phyloP scores from a whole-genome alignment of 805 yeast genomes.

The Ogataea dorogensis region DNA sequence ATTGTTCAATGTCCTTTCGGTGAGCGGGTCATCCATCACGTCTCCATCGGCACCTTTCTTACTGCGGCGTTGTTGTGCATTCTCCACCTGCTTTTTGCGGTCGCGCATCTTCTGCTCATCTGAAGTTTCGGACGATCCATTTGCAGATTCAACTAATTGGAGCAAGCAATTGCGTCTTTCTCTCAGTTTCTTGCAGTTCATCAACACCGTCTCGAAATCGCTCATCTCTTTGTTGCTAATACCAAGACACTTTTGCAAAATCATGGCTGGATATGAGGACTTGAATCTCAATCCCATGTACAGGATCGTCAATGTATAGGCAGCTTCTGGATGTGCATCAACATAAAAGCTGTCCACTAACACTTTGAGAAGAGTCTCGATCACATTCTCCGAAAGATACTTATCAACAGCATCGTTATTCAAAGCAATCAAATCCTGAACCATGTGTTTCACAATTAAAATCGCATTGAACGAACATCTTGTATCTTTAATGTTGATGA shows the following conservation, averaged over 20 bases:
- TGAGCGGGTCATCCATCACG: slow-evolving; percentile 68
- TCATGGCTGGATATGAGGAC: slow-evolving; percentile 64
- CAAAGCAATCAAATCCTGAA: slow-evolving; percentile 64
- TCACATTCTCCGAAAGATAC: slow-evolving; percentile 60
- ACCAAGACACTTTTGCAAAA: slow-evolving; percentile 50
- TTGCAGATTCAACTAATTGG: slow-evolving; percentile 63
- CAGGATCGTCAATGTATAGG: slow-evolving; percentile 78
- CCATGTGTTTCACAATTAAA: slow-evolving; percentile 69
- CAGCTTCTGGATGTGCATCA: slow-evolving; percentile 89
- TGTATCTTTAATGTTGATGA: slow-evolving; percentile 81
- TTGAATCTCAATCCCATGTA: slow-evolving; percentile 72
- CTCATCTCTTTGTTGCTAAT: slow-evolving; percentile 56
- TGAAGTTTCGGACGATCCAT: slow-evolving; percentile 46
- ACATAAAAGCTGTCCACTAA: slow-evolving; percentile 72
- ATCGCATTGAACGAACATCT: slow-evolving; percentile 92
- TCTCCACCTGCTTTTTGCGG: slow-evolving; percentile 55
- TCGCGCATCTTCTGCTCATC: slow-evolving; percentile 36
- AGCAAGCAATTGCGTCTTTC: slow-evolving; percentile 80
- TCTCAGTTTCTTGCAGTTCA: slow-evolving; percentile 63
- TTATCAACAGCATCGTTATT: slow-evolving; percentile 71
- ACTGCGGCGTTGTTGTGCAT: slow-evolving; percentile 45
- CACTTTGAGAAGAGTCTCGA: slow-evolving; percentile 66
- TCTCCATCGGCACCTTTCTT: slow-evolving; percentile 37
- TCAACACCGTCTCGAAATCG: slow-evolving; percentile 61
- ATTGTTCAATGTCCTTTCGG: slow-evolving; percentile 63